phyloP scores from a whole-genome alignment of 2,329 filamentous ascomycete genomes.

The Verticillium alfalfae region DNA sequence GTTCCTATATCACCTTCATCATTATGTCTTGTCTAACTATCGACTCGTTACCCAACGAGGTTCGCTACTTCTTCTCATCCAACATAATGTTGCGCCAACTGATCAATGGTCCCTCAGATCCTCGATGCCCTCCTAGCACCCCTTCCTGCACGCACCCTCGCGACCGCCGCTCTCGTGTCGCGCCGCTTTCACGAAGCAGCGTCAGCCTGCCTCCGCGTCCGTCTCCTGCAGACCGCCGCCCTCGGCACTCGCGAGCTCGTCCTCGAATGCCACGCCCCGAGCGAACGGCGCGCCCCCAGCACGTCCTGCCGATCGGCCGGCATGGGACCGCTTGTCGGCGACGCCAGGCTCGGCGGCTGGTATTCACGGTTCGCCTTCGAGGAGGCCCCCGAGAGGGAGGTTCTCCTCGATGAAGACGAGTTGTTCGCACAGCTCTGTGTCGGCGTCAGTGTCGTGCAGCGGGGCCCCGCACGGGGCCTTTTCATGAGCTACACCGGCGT shows the following conservation, averaged over 20 bases:
- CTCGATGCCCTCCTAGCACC: conserved; percentile 42
- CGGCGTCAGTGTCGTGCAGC: conserved; percentile 62
- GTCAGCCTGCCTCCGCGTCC: conserved; percentile 57
- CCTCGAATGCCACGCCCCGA: conserved; percentile 74
- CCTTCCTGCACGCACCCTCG: conserved; percentile 44
- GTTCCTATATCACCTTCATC: background rate
- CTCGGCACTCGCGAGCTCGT: conserved; percentile 61
- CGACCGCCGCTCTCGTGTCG: conserved; percentile 53
- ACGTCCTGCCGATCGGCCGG: conserved; percentile 61
- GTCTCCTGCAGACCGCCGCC: conserved; percentile 53
- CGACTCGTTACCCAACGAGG: conserved; percentile 27
- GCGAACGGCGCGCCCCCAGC: conserved; percentile 60
- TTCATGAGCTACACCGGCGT: conserved; percentile 62
- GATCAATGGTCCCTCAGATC: conserved; percentile 27
- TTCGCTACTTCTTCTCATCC: conserved; percentile 7
- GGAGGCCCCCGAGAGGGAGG: conserved; percentile 27
- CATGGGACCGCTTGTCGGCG: conserved; percentile 49
- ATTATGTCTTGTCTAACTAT: conserved; percentile 11
- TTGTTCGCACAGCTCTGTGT: conserved; percentile 70
- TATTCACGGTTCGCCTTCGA: conserved; percentile 68
- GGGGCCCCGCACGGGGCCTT: conserved; percentile 53
- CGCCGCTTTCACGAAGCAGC: conserved; percentile 59
- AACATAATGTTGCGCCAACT: background rate
- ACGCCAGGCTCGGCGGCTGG: conserved; percentile 43
- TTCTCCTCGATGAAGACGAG: conserved; percentile 65